These are phyloP conservation scores for Diaporthe citri DNA, from an alignment of 2,329 filamentous ascomycete species.

Conservation along the genomic window DNA sequence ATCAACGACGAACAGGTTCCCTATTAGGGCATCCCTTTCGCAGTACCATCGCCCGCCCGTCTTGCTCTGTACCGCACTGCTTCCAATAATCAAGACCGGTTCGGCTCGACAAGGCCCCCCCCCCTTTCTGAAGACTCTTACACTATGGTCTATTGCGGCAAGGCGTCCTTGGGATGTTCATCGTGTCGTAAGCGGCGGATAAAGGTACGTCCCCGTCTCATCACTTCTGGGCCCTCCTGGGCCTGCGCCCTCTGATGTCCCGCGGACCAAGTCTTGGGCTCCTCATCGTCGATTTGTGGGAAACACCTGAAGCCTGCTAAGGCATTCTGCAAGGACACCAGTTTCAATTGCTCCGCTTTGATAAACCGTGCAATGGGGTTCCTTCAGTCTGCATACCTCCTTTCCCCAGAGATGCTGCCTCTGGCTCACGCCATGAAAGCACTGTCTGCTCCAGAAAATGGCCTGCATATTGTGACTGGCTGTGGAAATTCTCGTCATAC, in stretches of 20 bases:
- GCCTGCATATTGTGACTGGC: not conserved
- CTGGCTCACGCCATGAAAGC: not conserved
- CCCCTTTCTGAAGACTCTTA: constrained; percentile 17
- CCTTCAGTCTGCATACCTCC: not conserved
- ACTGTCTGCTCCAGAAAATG: not conserved
- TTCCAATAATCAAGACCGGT: not conserved
- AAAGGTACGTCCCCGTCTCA: constrained; percentile 57
- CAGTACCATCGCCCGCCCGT: not conserved
- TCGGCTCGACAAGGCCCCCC: not conserved
- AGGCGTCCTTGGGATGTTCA: constrained; percentile 68
- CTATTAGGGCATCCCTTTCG: constrained; percentile 19
- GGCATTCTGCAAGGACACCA: not conserved
- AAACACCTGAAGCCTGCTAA: not conserved
- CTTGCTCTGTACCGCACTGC: constrained; percentile 3
- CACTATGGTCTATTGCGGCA: constrained; percentile 68
- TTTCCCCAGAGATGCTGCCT: not conserved
- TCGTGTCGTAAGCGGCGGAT: constrained; percentile 67
- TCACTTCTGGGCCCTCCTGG: not conserved
- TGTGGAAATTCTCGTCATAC: constrained; percentile 2
- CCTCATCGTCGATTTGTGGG: constrained; percentile 15
- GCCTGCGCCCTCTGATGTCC: not conserved
- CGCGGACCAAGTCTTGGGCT: not conserved
- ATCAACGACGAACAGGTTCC: constrained; percentile 22
- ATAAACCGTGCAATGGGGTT: not conserved
- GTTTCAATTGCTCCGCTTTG: not conserved